A percentile compares a stretch with the other conserved stretches of the same genome.
phyloP scores from a whole-genome alignment of 257 asterid genomes.

The Cruciata laevipes region DNA sequence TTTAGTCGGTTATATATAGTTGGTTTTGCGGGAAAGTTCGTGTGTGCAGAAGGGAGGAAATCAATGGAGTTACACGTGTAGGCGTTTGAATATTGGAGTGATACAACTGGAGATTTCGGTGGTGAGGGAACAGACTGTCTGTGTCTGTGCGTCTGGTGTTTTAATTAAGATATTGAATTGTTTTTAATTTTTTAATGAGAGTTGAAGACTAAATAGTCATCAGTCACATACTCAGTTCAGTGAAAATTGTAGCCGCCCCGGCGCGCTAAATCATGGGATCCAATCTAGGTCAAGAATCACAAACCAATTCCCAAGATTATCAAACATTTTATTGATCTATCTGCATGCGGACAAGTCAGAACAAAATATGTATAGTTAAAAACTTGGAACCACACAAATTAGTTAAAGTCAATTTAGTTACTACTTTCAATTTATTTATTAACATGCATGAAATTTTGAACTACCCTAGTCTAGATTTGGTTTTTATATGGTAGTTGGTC shows the following conservation, averaged over 20 bases:
- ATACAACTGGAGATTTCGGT: conserved; percentile 21
- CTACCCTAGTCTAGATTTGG: neutral
- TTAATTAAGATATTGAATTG: neutral
- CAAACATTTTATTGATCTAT: too few species aligned
- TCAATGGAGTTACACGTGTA: conserved; percentile 30
- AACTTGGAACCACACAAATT: too few species aligned
- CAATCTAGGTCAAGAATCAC: neutral
- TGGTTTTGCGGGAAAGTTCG: conserved; percentile 23
- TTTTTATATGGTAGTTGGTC: neutral
- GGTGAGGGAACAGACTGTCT: neutral
- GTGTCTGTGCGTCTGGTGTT: neutral
- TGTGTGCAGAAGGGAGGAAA: conserved; percentile 37
- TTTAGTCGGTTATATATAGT: conserved; percentile 7
- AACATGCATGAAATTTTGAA: neutral
- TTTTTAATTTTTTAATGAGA: neutral
- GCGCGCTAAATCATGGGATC: neutral
- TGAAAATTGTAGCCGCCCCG: conserved; percentile 14
- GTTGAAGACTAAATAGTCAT: neutral
- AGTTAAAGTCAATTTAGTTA: too few species aligned
- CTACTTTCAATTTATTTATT: too few species aligned
- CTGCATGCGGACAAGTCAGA: too few species aligned
- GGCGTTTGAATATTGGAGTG: conserved; percentile 19
- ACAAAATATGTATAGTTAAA: too few species aligned
- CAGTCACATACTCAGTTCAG: neutral
- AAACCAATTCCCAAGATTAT: neutral